A percentile compares a stretch with the other conserved stretches of the same genome.
phyloP scores from a whole-genome alignment of 495 filamentous ascomycete species.

The Beverwykella pulmonaria region DNA sequence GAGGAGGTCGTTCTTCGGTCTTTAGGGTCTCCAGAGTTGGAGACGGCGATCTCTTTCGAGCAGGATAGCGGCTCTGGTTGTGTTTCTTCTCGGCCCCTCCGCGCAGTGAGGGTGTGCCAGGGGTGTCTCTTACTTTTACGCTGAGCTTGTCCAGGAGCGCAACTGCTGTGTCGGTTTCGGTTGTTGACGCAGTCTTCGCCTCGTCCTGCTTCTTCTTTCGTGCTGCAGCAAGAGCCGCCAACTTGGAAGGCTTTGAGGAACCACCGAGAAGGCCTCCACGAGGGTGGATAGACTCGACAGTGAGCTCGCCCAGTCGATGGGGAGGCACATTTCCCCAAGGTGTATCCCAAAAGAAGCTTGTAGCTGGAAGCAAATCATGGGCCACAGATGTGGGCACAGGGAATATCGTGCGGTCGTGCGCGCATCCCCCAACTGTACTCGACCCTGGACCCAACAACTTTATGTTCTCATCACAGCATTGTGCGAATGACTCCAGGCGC shows the following conservation, averaged over 20 bases:
- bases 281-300: constrained; percentile 64
- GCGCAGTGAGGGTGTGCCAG: not conserved
- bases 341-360: constrained; percentile 76
- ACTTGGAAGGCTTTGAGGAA: constrained; percentile 79
- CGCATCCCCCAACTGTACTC: constrained; percentile 37
- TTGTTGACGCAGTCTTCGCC: constrained; percentile 49
- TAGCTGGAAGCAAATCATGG: constrained; percentile 40
- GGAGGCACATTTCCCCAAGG: constrained; percentile 82
- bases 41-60: constrained; percentile 19
- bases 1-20: constrained; percentile 14
- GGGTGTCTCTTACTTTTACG: constrained; percentile 16
- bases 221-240: constrained; percentile 85
- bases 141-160: constrained; percentile 43
- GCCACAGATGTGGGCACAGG: constrained; percentile 1
- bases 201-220: constrained; percentile 82
- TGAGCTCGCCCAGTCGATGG: constrained; percentile 66
- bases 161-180: constrained; percentile 28
- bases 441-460: not conserved
- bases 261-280: constrained; percentile 75
- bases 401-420: constrained; percentile 9
- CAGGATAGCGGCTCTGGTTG: constrained; percentile 22
- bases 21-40: constrained; percentile 40
- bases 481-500: not conserved
- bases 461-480: not conserved
- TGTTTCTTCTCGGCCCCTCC: not conserved